Evolutionary conservation across 2,329 filamentous ascomycete genomes (phyloP).

Genomic region (Pestalotiopsis sp.): DNA sequence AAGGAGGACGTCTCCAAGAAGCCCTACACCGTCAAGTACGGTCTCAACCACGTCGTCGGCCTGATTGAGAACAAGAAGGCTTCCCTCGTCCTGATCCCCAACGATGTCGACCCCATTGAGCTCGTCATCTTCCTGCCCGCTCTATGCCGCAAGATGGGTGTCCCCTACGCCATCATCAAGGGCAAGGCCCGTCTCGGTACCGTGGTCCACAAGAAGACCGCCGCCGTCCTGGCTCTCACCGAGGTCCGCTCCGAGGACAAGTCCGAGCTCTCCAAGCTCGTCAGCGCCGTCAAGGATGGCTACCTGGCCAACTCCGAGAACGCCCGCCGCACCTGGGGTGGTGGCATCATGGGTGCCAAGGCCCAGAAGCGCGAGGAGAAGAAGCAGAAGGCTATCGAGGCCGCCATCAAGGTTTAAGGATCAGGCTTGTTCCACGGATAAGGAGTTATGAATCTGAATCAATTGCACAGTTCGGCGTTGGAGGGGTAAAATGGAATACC

Average conservation of each 20-base stretch:
- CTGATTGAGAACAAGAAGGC: conserved; percentile 99
- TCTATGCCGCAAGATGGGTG: conserved; percentile 99
- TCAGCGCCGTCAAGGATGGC: conserved; percentile 95
- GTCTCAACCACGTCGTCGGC: conserved; percentile 98
- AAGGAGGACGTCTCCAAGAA: conserved; percentile 99
- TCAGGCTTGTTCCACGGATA: conserved; percentile 27
- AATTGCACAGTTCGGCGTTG: conserved; percentile 38
- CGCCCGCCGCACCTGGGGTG: conserved; percentile 92
- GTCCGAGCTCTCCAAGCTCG: conserved; percentile 94
- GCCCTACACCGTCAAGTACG: conserved; percentile 99
- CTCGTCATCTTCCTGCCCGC: conserved; percentile 98
- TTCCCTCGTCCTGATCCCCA: conserved; percentile 94
- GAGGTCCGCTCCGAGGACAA: conserved; percentile 99
- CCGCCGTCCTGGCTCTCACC: conserved; percentile 91
- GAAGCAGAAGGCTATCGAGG: conserved; percentile 92
- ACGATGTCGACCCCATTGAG: conserved; percentile 99
- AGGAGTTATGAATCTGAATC: conserved; percentile 28
- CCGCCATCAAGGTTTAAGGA: conserved; percentile 93
- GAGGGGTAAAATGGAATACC: conserved; percentile 38
- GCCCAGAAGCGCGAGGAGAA: conserved; percentile 76
- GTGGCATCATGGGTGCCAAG: conserved; percentile 99
- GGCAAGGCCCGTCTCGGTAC: conserved; percentile 99
- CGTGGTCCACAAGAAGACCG: conserved; percentile 99
- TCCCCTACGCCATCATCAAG: conserved; percentile 99
- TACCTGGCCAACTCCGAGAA: conserved; percentile 97